Percentiles rank a stretch among this genome's conserved stretches.
Conservation (phyloP, 2,329 filamentous ascomycete species). For the Sclerotinia borealis region DNA sequence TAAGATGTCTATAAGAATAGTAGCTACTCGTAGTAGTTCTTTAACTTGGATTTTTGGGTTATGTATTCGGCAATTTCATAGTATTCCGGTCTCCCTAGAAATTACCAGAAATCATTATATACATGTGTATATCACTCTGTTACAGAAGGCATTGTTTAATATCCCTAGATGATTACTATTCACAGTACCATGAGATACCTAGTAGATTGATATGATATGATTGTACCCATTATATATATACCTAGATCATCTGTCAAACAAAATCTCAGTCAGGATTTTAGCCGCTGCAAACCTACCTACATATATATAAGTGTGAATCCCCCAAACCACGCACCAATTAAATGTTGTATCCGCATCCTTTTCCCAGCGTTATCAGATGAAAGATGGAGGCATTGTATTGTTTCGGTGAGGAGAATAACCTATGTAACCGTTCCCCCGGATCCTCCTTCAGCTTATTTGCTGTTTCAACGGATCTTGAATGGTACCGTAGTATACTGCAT, state of each 20-base stretch:
- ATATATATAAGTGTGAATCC: neutral
- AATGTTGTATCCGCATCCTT: neutral
- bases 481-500: neutral
- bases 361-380: neutral
- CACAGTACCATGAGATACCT: neutral
- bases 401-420: neutral
- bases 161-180: neutral
- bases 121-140: neutral
- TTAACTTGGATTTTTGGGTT: too few species aligned
- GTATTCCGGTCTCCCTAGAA: neutral
- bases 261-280: neutral
- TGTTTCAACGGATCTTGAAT: neutral
- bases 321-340: constrained; percentile 2
- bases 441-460: constrained; percentile 7
- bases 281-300: too few species aligned
- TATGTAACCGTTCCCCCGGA: neutral
- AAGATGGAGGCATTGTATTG: neutral
- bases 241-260: constrained; percentile 1
- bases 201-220: neutral
- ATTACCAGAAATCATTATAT: neutral
- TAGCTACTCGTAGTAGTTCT: too few species aligned
- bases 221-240: neutral
- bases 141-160: neutral
- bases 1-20: too few species aligned
- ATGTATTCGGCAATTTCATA: too few species aligned